These are phyloP conservation scores for Aegilops bicornis DNA, from an alignment of 176 grass and related monocot species.

Conservation along the genomic window DNA sequence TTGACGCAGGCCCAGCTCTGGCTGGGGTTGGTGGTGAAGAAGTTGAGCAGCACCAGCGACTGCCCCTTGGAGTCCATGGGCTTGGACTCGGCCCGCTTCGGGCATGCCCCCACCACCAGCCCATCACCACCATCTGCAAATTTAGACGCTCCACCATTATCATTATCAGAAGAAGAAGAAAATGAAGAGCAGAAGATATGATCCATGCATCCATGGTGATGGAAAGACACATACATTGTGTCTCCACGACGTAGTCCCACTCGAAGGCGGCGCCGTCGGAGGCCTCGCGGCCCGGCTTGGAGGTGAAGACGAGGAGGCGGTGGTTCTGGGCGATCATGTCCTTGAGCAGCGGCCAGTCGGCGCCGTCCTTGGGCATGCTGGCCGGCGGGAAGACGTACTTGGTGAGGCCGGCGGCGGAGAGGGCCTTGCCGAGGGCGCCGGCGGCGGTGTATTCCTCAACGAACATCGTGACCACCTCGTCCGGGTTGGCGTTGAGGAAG, in stretches of 20 bases:
- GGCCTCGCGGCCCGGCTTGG: slow-evolving; percentile 52
- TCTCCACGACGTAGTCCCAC: slow-evolving; percentile 79
- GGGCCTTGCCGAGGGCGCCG: slow-evolving; percentile 36
- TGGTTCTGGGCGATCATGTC: slow-evolving; percentile 61
- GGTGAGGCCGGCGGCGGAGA: slow-evolving; percentile 49
- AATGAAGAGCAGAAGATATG: no score
- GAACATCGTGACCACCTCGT: slow-evolving; percentile 74
- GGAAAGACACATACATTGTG: slow-evolving; percentile 39
- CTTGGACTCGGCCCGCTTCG: slow-evolving; percentile 45
- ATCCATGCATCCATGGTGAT: no score
- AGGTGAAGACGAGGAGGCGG: slow-evolving; percentile 79
- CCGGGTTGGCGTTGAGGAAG: slow-evolving; percentile 63
- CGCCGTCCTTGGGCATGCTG: slow-evolving; percentile 48
- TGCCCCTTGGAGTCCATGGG: slow-evolving; percentile 54
- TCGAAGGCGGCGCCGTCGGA: slow-evolving; percentile 49
- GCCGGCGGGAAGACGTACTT: slow-evolving; percentile 55
- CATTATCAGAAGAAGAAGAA: no score
- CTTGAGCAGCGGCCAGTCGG: slow-evolving; percentile 67
- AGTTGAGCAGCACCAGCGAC: slow-evolving; percentile 81
- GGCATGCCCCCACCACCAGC: slow-evolving; percentile 32
- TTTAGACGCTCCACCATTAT: no score
- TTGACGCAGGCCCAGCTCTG: slow-evolving; percentile 46
- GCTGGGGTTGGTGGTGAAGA: slow-evolving; percentile 68
- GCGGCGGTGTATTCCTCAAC: slow-evolving; percentile 69
- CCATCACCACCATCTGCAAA: slow-evolving; percentile 59